Conservation (phyloP, 257 asterid genomes). For the Leptodermis oblonga region DNA sequence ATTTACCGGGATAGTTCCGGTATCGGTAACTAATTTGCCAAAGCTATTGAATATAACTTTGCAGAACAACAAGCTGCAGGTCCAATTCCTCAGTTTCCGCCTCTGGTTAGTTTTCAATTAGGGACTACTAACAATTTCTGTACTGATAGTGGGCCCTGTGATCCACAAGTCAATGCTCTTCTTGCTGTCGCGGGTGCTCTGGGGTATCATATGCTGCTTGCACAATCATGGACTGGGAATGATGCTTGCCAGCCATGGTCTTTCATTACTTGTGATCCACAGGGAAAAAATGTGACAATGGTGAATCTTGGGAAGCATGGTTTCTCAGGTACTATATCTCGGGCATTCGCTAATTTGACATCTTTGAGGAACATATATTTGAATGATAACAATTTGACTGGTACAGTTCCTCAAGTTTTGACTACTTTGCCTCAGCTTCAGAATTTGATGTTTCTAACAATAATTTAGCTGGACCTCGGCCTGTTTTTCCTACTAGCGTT, state of each 20-base stretch:
- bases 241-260: conserved; percentile 66
- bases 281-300: conserved; percentile 45
- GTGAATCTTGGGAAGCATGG: conserved; percentile 53
- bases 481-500: conserved; percentile 39
- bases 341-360: conserved; percentile 63
- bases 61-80: conserved; percentile 75
- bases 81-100: conserved; percentile 48
- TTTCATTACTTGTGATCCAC: conserved; percentile 59
- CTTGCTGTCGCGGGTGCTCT: conserved; percentile 72
- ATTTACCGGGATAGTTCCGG: conserved; percentile 69
- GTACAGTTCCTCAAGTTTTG: conserved; percentile 54
- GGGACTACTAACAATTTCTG: conserved; percentile 66
- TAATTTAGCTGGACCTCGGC: conserved; percentile 61
- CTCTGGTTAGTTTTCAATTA: conserved; percentile 22
- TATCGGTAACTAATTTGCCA: conserved; percentile 49
- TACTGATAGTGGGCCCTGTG: conserved; percentile 65
- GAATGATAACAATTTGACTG: conserved; percentile 71
- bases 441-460: conserved; percentile 76
- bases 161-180: conserved; percentile 71
- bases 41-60: conserved; percentile 47
- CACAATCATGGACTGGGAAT: conserved; percentile 79
- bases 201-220: conserved; percentile 63
- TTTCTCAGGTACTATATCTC: conserved; percentile 65
- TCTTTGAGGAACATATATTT: conserved; percentile 61
- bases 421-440: conserved; percentile 59